Conservation (phyloP, 2,329 filamentous ascomycete species). For the Hypoxylon sp. region DNA sequence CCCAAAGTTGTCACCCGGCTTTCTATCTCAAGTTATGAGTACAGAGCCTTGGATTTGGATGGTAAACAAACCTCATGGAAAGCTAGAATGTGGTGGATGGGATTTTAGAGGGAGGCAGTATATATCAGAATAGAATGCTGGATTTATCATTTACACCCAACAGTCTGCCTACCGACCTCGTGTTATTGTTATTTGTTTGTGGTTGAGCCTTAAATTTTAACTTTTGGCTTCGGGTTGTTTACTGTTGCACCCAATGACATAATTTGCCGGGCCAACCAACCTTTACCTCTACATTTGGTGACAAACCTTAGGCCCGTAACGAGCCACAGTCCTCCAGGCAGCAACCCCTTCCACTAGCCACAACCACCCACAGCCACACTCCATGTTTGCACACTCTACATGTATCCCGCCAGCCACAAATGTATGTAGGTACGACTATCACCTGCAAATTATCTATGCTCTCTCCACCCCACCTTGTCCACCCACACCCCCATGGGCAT, state of each 20-base stretch:
- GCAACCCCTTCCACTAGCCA: not conserved
- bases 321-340: not conserved
- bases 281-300: not conserved
- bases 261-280: conserved; percentile 52
- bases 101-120: not conserved
- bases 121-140: not conserved
- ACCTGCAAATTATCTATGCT: not conserved
- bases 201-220: not conserved
- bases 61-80: conserved; percentile 42
- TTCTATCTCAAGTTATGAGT: conserved; percentile 45
- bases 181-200: conserved; percentile 24
- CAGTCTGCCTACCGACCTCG: conserved; percentile 1
- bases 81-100: not conserved
- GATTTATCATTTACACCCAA: not conserved
- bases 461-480: not conserved
- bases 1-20: conserved; percentile 54
- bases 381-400: too few relatives aligned
- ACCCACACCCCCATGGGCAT: not conserved
- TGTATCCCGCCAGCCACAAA: not conserved
- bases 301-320: not conserved
- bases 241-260: conserved; percentile 46
- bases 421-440: too few relatives aligned
- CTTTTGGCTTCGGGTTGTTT: conserved; percentile 22
- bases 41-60: conserved; percentile 17
- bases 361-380: not conserved